Base-by-base conservation (phyloP, 306 rosid genomes). In the Fagus crenata region DNA sequence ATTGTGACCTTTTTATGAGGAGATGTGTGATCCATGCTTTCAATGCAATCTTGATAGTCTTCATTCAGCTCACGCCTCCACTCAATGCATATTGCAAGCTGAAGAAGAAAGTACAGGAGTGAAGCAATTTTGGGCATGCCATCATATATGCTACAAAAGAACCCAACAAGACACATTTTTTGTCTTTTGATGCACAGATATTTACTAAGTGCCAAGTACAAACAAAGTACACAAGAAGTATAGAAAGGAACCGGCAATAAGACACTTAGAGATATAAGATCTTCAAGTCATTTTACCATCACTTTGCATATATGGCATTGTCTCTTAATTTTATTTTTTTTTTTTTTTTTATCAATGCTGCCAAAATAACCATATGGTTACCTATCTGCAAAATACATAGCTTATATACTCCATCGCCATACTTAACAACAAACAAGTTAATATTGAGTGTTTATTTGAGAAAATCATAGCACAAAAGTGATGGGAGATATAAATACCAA, bases 11-110 rank as follows among this genome's bases (percentile, higher is more conserved):
- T 92, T 37, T 74, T 40, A 80, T 31, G 76, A 70, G 90, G 81
- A 79, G 90, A 93, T 40, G 86, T 82, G 22, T 81, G 83, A 83
- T 90, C 98, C 72, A 83, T 59, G 83, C 90, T 94, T 69, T 86
- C 98, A 81, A 90, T 83, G 82, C 98, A 94, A 78, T 94, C 98
- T 89, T 92, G 90, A 89, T 83, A 94, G 65, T 92, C 96, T 77
- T 94, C 98, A 80, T 71, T 88, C 67, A 76, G 46, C 73, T 88
- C 90, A 79, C 79, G 81, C 86, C 87, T 94, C 85, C 69, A 88
- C 82, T 92, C 97, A 55, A 94, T 89, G 85, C 98, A 94, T 79
- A 92, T 90, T 40, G 98, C 96, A 81, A 94, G 90, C 98, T 94
- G 86, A 80, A 85, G 31, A 81, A 67, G 31, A 83, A 83, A 68